Evolutionary conservation across 2,329 filamentous ascomycete species (phyloP).

Genomic region (Pestalotiopsis sp.): DNA sequence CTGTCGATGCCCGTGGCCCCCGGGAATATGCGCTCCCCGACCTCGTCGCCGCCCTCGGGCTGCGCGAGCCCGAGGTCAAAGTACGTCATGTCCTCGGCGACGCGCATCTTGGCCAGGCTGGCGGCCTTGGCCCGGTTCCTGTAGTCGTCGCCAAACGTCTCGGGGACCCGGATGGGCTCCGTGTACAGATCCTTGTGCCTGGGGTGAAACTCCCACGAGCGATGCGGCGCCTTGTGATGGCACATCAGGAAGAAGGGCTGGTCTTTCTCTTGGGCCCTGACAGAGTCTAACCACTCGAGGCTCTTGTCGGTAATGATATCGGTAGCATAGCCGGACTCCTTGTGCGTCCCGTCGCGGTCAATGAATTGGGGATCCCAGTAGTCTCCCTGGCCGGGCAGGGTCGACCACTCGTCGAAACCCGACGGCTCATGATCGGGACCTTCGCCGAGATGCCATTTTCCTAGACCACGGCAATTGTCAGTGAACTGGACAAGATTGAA

Average conservation of each 20-base stretch:
- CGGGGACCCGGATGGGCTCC: constrained; percentile 47
- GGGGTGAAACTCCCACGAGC: constrained; percentile 52
- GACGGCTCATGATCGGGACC: constrained; percentile 46
- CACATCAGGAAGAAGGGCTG: constrained; percentile 58
- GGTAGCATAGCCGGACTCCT: constrained; percentile 48
- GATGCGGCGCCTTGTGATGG: constrained; percentile 58
- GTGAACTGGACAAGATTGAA: neutral
- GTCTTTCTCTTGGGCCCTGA: constrained; percentile 29
- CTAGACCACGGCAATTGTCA: neutral
- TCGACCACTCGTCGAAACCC: constrained; percentile 55
- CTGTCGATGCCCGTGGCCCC: constrained; percentile 27
- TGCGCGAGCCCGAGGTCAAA: constrained; percentile 53
- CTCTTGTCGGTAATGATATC: constrained; percentile 56
- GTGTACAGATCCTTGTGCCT: constrained; percentile 52
- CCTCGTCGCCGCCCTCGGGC: constrained; percentile 46
- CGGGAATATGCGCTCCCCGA: constrained; percentile 37
- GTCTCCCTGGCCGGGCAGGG: constrained; percentile 53
- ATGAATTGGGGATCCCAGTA: constrained; percentile 56
- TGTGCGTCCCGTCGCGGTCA: constrained; percentile 34
- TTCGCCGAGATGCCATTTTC: constrained; percentile 57
- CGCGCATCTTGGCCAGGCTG: constrained; percentile 51
- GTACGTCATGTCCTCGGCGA: constrained; percentile 54
- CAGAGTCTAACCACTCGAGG: constrained; percentile 40
- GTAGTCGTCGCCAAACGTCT: constrained; percentile 57
- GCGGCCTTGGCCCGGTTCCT: constrained; percentile 54